These are phyloP conservation scores for Cadophora malorum DNA, from an alignment of 2,329 filamentous ascomycete genomes.

Conservation along the genomic window DNA sequence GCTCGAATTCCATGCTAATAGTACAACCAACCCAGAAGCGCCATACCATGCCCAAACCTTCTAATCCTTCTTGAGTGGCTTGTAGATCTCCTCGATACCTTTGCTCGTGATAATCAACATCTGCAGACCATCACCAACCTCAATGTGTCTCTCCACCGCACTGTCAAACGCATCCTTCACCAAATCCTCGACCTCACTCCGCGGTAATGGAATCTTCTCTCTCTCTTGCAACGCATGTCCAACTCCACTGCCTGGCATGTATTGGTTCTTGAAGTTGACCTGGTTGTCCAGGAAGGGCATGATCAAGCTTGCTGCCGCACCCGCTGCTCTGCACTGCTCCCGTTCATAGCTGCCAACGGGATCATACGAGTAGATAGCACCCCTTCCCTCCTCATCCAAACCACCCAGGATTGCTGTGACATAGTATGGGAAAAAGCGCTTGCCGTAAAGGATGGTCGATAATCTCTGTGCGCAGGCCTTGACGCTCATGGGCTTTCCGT, in stretches of 20 bases:
- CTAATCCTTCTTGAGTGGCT: constrained; percentile 90
- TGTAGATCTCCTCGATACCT: constrained; percentile 85
- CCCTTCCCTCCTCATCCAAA: constrained; percentile 91
- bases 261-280: constrained; percentile 99
- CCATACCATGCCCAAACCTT: constrained; percentile 22
- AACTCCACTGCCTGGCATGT: constrained; percentile 82
- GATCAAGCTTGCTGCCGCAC: constrained; percentile 90
- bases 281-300: constrained; percentile 99
- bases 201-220: constrained; percentile 71
- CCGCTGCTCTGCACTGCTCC: constrained; percentile 93
- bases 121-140: constrained; percentile 95
- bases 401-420: constrained; percentile 93
- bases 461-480: constrained; percentile 94
- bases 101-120: constrained; percentile 90
- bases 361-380: constrained; percentile 96
- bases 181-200: constrained; percentile 78
- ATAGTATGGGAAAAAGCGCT: constrained; percentile 99
- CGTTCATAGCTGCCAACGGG: constrained; percentile 97
- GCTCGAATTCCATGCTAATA: constrained; percentile 32
- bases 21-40: constrained; percentile 29
- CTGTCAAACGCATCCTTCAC: constrained; percentile 98
- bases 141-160: constrained; percentile 97
- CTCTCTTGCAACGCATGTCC: constrained; percentile 82
- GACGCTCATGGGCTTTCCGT: constrained; percentile 95
- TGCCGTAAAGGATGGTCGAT: constrained; percentile 93